Evolutionary conservation across 163 green algal species (phyloP).

Genomic region (Scenedesmus sp.): DNA sequence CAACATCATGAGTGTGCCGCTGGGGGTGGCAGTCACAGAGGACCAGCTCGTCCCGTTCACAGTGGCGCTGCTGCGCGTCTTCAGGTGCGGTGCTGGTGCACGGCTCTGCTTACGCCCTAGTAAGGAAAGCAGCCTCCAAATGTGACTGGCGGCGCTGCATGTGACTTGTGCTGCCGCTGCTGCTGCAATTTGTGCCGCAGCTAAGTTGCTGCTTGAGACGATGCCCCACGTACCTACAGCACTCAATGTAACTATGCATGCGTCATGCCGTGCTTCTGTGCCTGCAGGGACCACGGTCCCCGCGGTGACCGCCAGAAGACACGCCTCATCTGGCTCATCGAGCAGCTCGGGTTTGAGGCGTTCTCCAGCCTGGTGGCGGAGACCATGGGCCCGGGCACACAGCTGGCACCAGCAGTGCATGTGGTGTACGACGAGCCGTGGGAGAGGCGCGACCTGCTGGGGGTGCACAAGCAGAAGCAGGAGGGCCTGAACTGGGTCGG

Average conservation of each 20-base stretch:
- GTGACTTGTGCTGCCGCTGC: no score
- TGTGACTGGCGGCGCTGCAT: no score
- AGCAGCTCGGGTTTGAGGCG: slow-evolving; percentile 92
- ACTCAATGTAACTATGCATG: no score
- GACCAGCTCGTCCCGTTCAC: slow-evolving; percentile 86
- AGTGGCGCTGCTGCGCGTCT: slow-evolving; percentile 92
- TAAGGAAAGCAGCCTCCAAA: no score
- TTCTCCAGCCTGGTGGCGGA: slow-evolving; percentile 81
- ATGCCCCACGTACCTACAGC: no score
- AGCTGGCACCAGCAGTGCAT: slow-evolving; percentile 57
- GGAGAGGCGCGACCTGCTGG: slow-evolving; percentile 87
- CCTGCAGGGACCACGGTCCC: slow-evolving; percentile 82
- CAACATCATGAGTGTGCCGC: slow-evolving; percentile 88
- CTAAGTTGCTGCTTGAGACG: no score
- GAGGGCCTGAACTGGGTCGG: slow-evolving; percentile 79
- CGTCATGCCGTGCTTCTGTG: no score
- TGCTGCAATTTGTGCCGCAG: no score
- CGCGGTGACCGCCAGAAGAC: slow-evolving; percentile 93
- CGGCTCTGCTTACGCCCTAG: no score
- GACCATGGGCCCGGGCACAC: slow-evolving; percentile 44
- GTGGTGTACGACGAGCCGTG: slow-evolving; percentile 75
- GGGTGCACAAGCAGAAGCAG: slow-evolving; percentile 96
- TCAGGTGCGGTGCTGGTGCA: slow-evolving; percentile 68
- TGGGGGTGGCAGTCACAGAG: slow-evolving; percentile 87
- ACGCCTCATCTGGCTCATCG: slow-evolving; percentile 97